Evolutionary conservation across 2,329 filamentous ascomycete species (phyloP), one percentile per base, ranked within the genome.

Genomic region (Aspergillus nomiae): DNA sequence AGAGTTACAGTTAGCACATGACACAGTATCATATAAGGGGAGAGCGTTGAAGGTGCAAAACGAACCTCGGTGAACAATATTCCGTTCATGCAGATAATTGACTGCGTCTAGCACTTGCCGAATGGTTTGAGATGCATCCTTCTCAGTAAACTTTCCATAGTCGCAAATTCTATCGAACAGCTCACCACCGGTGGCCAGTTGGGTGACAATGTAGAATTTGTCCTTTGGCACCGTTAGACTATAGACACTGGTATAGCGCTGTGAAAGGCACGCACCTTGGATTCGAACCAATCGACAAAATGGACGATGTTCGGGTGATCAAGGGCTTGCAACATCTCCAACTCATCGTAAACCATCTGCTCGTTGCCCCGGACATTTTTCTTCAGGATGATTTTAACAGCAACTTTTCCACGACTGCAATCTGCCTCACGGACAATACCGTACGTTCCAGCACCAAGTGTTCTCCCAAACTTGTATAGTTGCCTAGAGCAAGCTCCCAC

Each of bases 241-340:
- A 14, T 45, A 41, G n/a, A 26, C 11, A n/a, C 10, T 19, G 7
- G 6, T n/a, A 19, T 11, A 19, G 26, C 12, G 45, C 21, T n/a
- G 10, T 21, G 3, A 14, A 1, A 7, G 32, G 51, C 43, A 68
- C 89, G 70, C 82, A 96, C 93, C 82, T 93, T 92, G 61, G 94
- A 98, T 82, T 99, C 95, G 76, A 99, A 99, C 94, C 95, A 99
- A 79, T 99, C 95, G 71, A 95, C 91, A 76, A 99, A 99, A 71
- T 90, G 90, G 81, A 99, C 95, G 77, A 99, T 99, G 80, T 98
- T 92, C 59, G 92, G 91, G 78, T 99, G 95, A 75, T 93, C 87
- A 75, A 99, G 87, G 63, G 88, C 87, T 81, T 97, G 93, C 68
- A 99, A 86, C 88, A 99, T 93, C 70, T 93, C 87, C 72, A 99